phyloP scores from a whole-genome alignment of 2,329 filamentous ascomycete genomes.

The Sphaerulina musiva region DNA sequence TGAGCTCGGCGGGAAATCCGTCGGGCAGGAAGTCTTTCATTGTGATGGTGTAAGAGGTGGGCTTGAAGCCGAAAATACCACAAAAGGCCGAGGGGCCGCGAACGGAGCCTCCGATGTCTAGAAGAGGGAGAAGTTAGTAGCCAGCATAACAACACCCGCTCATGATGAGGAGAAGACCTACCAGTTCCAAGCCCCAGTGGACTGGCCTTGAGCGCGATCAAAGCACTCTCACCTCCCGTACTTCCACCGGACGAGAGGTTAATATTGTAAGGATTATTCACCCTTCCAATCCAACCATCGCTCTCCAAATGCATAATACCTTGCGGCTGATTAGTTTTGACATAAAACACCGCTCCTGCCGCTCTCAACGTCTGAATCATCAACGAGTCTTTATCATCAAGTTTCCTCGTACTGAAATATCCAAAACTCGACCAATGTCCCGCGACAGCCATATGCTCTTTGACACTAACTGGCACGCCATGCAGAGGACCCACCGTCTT shows the following conservation, averaged over 20 bases:
- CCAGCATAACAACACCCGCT: too few relatives aligned
- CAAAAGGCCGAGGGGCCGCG: conserved; percentile 78
- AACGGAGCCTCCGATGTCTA: conserved; percentile 56
- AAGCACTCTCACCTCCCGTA: conserved; percentile 37
- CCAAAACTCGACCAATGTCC: conserved; percentile 15
- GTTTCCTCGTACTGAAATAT: conserved; percentile 8
- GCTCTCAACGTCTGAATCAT: conserved; percentile 15
- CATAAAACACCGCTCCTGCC: conserved; percentile 21
- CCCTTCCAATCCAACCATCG: conserved; percentile 10
- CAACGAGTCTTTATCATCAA: conserved; percentile 13
- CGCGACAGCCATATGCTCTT: conserved; percentile 17
- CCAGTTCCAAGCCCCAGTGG: conserved; percentile 52
- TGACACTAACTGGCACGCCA: conserved; percentile 18
- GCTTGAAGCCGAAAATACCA: conserved; percentile 31
- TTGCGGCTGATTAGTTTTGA: conserved; percentile 21
- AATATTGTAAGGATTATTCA: conserved; percentile 18
- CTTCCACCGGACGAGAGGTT: conserved; percentile 17
- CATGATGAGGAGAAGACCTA: neutral
- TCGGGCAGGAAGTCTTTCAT: conserved; percentile 14
- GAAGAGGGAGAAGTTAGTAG: too few relatives aligned
- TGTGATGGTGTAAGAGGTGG: conserved; percentile 22
- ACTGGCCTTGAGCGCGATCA: conserved; percentile 53
- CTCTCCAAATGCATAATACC: conserved; percentile 18
- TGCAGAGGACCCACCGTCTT: conserved; percentile 18
- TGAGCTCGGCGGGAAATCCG: conserved; percentile 19